Evolutionary conservation across 2,329 filamentous ascomycete genomes (phyloP).

Genomic region (Neodidymelliopsis sp.): DNA sequence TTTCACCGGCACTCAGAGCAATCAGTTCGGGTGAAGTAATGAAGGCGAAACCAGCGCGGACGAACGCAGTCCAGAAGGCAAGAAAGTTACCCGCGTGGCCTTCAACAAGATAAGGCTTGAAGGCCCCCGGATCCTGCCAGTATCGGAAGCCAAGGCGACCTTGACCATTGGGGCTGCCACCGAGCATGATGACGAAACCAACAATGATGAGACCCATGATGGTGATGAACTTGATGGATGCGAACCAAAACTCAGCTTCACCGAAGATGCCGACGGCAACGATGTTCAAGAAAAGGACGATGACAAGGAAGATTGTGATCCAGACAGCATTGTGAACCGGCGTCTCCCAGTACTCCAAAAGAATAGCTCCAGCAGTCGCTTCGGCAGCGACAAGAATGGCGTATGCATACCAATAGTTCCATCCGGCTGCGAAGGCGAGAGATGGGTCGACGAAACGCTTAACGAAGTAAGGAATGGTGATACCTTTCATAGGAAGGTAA

Average conservation of each 20-base stretch:
- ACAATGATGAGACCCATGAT: conserved; percentile 48
- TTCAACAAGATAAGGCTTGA: conserved; percentile 55
- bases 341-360: conserved; percentile 47
- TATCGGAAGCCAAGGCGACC: conserved; percentile 66
- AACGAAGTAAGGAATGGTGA: conserved; percentile 50
- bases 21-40: conserved; percentile 51
- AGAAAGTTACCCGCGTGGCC: conserved; percentile 68
- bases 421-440: conserved; percentile 45
- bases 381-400: conserved; percentile 47
- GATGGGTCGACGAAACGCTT: conserved; percentile 58
- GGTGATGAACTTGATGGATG: conserved; percentile 57
- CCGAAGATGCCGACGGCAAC: conserved; percentile 48
- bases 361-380: conserved; percentile 43
- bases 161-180: conserved; percentile 45
- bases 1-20: conserved; percentile 45
- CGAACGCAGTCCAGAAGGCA: conserved; percentile 63
- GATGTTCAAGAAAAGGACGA: conserved; percentile 47
- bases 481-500: conserved; percentile 50
- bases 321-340: conserved; percentile 43
- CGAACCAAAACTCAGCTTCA: conserved; percentile 62
- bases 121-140: conserved; percentile 71
- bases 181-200: conserved; percentile 47
- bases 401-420: conserved; percentile 46
- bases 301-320: conserved; percentile 48
- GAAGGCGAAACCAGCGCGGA: conserved; percentile 58